Conservation (phyloP, 768 basidiomycete species). For the Boletus rubescentipes region DNA sequence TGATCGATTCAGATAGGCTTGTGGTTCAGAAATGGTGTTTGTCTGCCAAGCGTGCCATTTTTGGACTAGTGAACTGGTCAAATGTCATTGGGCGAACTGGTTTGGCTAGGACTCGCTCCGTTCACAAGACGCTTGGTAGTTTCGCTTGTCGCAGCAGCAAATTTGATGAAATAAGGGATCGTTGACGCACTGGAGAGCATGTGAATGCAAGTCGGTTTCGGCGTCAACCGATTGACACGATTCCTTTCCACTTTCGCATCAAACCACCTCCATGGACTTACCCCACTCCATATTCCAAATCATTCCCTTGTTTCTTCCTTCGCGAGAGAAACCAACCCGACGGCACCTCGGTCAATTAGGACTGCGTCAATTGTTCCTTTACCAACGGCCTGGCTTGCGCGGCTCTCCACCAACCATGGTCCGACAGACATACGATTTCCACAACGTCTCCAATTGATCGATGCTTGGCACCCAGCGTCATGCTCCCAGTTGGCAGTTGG, state of each 20-base stretch:
- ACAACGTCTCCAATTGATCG: background rate
- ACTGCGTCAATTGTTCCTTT: background rate
- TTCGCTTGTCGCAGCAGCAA: too few species aligned
- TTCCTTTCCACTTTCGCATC: background rate
- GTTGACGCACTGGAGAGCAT: background rate
- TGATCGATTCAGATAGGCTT: background rate
- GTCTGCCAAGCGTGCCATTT: background rate
- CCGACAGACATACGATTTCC: background rate
- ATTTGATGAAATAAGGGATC: background rate
- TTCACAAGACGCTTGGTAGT: background rate
- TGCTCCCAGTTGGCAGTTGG: background rate
- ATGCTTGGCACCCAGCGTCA: background rate
- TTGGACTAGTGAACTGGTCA: background rate
- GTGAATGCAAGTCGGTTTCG: background rate
- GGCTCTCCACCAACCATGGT: background rate
- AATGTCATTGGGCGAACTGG: constrained; percentile 3
- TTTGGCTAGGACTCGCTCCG: background rate
- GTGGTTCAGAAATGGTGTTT: background rate
- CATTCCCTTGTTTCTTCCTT: background rate
- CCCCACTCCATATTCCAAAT: background rate
- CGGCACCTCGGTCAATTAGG: background rate
- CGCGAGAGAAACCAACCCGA: background rate
- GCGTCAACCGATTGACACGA: background rate
- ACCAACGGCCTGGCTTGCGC: constrained; percentile 1
- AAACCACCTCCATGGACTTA: background rate